These are phyloP conservation scores for Fraxinus xanthoxyloides DNA, from an alignment of 305 asterid species.

Conservation along the genomic window DNA sequence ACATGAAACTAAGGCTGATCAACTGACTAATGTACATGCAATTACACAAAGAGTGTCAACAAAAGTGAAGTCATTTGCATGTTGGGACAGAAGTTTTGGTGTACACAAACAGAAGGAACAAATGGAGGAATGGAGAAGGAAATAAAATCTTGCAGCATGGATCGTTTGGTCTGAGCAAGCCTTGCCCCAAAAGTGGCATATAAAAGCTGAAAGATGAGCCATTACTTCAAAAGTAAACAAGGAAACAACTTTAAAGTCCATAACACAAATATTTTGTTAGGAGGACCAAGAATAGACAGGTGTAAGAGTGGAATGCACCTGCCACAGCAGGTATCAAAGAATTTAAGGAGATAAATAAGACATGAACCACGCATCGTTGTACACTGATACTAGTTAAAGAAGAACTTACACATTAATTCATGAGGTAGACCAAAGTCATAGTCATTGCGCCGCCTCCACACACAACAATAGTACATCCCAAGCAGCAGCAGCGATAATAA, in stretches of 20 bases:
- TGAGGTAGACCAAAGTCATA: slow-evolving; percentile 84
- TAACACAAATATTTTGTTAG: not conserved
- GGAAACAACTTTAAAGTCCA: not conserved
- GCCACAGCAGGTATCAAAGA: not conserved
- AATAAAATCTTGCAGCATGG: not conserved
- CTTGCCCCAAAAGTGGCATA: not conserved
- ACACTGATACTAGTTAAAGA: not conserved
- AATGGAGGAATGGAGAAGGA: not conserved
- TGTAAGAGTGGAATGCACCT: not conserved
- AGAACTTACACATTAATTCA: slow-evolving; percentile 70
- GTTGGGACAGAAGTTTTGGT: not conserved
- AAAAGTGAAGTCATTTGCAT: not conserved
- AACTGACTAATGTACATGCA: not conserved
- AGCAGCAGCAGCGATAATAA: slow-evolving; percentile 35
- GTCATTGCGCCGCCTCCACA: slow-evolving; percentile 66
- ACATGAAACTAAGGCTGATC: not conserved
- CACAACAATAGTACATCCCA: slow-evolving; percentile 42
- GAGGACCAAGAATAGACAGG: not conserved
- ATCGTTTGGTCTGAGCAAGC: not conserved
- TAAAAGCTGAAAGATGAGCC: not conserved
- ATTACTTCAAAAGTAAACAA: not conserved
- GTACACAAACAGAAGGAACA: not conserved
- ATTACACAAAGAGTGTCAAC: not conserved
- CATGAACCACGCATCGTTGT: not conserved
- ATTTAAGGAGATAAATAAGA: not conserved